phyloP scores from a whole-genome alignment of 805 yeast genomes.

The Zygotorulaspora sp. region DNA sequence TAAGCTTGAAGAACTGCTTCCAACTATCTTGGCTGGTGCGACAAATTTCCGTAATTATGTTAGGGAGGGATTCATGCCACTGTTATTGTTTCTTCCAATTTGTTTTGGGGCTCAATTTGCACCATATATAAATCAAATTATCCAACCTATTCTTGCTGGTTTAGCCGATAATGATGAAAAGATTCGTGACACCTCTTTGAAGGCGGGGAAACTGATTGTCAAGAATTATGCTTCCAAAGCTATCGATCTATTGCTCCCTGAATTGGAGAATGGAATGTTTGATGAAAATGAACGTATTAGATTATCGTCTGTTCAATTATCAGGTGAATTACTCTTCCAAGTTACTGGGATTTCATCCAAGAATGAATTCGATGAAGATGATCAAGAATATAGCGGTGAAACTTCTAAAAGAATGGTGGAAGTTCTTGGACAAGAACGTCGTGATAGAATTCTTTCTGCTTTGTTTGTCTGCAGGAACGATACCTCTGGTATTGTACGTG shows the following conservation, averaged over 20 bases:
- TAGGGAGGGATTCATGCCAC: conserved; percentile 90
- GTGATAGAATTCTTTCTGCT: conserved; percentile 81
- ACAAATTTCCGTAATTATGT: conserved; percentile 60
- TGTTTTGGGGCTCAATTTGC: conserved; percentile 90
- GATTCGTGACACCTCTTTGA: conserved; percentile 81
- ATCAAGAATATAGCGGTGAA: conserved; percentile 43
- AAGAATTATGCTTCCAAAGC: conserved; percentile 89
- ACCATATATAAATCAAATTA: conserved; percentile 77
- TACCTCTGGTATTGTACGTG: conserved; percentile 78
- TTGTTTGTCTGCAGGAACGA: conserved; percentile 93
- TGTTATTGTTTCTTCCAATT: conserved; percentile 84
- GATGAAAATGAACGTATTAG: conserved; percentile 83
- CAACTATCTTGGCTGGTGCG: conserved; percentile 70
- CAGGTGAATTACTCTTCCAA: conserved; percentile 92
- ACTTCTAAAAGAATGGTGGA: conserved; percentile 64
- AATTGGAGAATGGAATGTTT: conserved; percentile 82
- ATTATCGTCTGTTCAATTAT: conserved; percentile 86
- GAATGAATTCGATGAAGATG: conserved; percentile 53
- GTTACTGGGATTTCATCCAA: conserved; percentile 85
- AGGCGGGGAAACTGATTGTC: conserved; percentile 89
- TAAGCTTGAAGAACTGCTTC: conserved; percentile 85
- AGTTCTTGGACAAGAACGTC: conserved; percentile 79
- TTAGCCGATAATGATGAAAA: conserved; percentile 86
- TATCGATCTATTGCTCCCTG: conserved; percentile 88
- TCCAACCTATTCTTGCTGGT: conserved; percentile 89